These are phyloP conservation scores for Sedum album DNA, from an alignment of 164 flowering plant genomes.

Conservation along the genomic window DNA sequence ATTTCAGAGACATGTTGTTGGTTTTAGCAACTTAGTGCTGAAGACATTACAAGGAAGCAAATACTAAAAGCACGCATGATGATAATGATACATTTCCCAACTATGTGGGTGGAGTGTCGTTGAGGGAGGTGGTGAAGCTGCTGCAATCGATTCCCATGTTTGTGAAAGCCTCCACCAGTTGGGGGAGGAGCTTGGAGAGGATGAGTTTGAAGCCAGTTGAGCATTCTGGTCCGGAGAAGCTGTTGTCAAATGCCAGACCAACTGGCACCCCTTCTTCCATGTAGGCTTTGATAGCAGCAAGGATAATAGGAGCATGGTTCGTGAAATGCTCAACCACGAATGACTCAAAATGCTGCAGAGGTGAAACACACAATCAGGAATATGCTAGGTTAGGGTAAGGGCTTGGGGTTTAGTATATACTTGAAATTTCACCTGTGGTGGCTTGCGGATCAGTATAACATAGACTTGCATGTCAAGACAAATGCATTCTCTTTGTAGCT, in stretches of 20 bases:
- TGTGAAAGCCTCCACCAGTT: constrained; percentile 57
- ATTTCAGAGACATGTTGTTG: background rate
- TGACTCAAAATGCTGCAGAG: constrained; percentile 73
- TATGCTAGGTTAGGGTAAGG: too few species aligned
- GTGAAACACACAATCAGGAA: background rate
- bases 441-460: constrained; percentile 64
- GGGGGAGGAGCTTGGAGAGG: constrained; percentile 70
- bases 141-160: constrained; percentile 58
- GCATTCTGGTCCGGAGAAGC: constrained; percentile 20
- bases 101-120: constrained; percentile 7
- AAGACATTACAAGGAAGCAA: background rate
- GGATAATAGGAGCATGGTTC: constrained; percentile 28
- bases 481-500: constrained; percentile 88
- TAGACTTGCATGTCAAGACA: constrained; percentile 74
- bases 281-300: constrained; percentile 66
- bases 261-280: constrained; percentile 67
- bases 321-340: constrained; percentile 70
- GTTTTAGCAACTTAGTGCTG: background rate
- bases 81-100: background rate
- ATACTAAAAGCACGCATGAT: too few species aligned
- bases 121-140: constrained; percentile 19
- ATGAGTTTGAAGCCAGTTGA: constrained; percentile 84
- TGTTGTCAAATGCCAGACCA: constrained; percentile 25
- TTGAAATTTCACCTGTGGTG: constrained; percentile 65
- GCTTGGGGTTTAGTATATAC: too few species aligned